Evolutionary conservation across 495 filamentous ascomycete species (phyloP), one percentile per base, ranked within the genome.

Genomic region (Aspergillus coremiiformis): DNA sequence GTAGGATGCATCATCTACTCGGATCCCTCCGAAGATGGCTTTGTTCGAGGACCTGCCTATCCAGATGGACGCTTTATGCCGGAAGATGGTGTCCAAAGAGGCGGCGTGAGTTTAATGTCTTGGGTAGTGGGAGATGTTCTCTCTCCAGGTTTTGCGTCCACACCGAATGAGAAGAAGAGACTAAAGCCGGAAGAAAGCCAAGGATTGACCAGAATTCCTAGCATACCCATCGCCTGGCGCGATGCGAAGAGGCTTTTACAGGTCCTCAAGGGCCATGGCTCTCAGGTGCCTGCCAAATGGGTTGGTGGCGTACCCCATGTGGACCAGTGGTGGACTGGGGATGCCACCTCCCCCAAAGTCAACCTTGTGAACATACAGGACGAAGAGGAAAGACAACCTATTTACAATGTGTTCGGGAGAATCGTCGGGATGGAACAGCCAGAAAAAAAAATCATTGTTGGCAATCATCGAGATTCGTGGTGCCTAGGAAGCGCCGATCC

Each of bases 381-480:
- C 56, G 90, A 95, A 60, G 74, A 80, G 14, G 81, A 90, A 41
- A 76, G 85, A 58, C 87, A 92, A 59, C 80, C 84, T 5, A 94
- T 98, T 35, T 94, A 88, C 74, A 98, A 98, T 62, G 81, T 96
- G 0, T 77, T 93, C 44, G 93, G 87, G 20, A 76, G 79, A 42
- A 92, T 98, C 46, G 58, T 71, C 3, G 93, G 93, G n/a, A 65
- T 86, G 24, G 93, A 97, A 58, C 83, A 90, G 57, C 75, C 72
- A 3, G 82, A 90, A 46, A 95, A 96, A 69, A 85, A 84, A 44
- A 84, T 98, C 61, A 86, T 95, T 47, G 78, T 98, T 49, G 94
- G 93, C 21, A 95, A 90, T 63, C 93, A 96, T 64, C 88, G 93
- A 17, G 93, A 98, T 64, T 84, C 90, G 7, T 96, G 87, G 89